A percentile compares a stretch with the other conserved stretches of the same genome.
Conservation (phyloP, 2,329 filamentous ascomycete species). For the Colletotrichum echinochloae region DNA sequence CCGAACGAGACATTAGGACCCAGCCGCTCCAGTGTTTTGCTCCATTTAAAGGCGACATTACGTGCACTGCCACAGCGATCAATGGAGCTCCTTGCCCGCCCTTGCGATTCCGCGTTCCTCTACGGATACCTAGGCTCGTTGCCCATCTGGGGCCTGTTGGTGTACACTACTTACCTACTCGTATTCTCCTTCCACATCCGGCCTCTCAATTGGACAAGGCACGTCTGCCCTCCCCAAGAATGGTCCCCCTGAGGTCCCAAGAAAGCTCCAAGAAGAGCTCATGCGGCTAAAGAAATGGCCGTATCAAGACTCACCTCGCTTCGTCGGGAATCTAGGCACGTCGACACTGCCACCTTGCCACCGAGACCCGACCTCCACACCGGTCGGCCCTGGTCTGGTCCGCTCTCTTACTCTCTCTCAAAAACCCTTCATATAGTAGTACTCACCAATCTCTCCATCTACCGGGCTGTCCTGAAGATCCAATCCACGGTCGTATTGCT, state of each 20-base stretch:
- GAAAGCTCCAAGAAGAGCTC: constrained; percentile 34
- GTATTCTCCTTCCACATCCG: not conserved
- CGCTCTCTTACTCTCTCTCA: not conserved
- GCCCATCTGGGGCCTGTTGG: not conserved
- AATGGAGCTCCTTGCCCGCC: constrained; percentile 25
- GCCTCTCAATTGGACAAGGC: constrained; percentile 29
- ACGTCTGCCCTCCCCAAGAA: not conserved
- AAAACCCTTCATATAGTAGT: too few species aligned
- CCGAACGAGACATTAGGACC: constrained; percentile 28
- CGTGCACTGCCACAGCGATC: constrained; percentile 40
- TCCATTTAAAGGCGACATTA: constrained; percentile 29
- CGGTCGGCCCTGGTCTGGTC: not conserved
- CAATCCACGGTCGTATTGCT: constrained; percentile 10
- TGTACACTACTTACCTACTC: too few species aligned
- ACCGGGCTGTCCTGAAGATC: too few species aligned
- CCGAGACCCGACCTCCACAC: constrained; percentile 28
- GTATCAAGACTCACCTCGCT: constrained; percentile 34
- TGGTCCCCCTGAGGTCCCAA: constrained; percentile 18
- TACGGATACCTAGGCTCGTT: not conserved
- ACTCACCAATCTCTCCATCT: not conserved
- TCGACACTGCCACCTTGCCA: constrained; percentile 39
- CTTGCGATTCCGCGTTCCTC: constrained; percentile 11
- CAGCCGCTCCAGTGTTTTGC: constrained; percentile 26
- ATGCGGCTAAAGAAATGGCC: constrained; percentile 31
- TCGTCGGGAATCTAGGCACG: constrained; percentile 20